Evolutionary conservation across 1,139 yeast genomes (phyloP), one percentile per base, ranked within the genome.

Genomic region (Magnusiomyces ingens): DNA sequence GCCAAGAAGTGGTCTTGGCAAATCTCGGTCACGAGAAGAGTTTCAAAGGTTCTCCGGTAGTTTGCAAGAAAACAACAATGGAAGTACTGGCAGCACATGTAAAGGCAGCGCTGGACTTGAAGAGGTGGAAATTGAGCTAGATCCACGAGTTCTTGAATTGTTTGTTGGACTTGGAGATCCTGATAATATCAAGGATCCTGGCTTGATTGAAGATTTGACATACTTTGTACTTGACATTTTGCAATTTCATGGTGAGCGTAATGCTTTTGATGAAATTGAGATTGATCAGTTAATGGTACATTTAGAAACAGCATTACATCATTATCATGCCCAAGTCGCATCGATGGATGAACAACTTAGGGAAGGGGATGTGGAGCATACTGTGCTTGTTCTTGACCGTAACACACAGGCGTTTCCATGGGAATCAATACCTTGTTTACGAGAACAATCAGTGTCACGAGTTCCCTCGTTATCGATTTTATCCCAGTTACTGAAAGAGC

Each of bases 331-430:
- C 55, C 50, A 55, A 56, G 45, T 43, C 5, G 22, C 13, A 29
- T 15, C 44, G 10, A 36, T 3, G 15, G 38, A 41, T 13, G n/a
- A 35, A n/a, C 41, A 35, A 18, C 40, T 13, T n/a, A 12, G 17
- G n/a, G 40, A 36, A 12, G 29, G 56, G 63, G 60, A 53, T 13
- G 46, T 56, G 21, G 72, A 72, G 2, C 97, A 90, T 66, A 72
- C 84, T 1, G 81, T 91, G 1, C 70, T 93, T 51, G 72, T 93
- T 10, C 79, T 89, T 2, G 84, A 90, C 48, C 75, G 82, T 46
- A 71, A 72, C 8, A 83, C 94, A 60, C 79, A 80, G 12, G 69
- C 71, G 32, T 75, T 93, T 48, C 98, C 98, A 0, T 93, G 98
- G 98, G 99, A 93, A 64, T 83, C 90, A 0, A 67, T 91, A 38